phyloP scores from a whole-genome alignment of 768 basidiomycete species.

The Suillus clintonianus region DNA sequence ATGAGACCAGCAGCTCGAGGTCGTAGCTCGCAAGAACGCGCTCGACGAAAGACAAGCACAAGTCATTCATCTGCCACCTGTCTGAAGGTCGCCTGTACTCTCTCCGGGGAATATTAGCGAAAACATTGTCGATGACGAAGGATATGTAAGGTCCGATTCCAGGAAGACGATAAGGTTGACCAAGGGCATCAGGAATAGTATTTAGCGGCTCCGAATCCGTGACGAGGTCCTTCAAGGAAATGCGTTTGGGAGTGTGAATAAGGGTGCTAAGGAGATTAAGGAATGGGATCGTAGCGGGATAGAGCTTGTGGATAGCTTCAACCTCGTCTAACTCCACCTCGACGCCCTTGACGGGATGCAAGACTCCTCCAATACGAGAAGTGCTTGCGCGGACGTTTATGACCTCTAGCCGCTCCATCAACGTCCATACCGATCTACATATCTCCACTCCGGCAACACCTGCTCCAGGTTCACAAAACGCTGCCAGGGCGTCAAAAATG shows the following conservation, averaged over 20 bases:
- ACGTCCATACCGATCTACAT: slow-evolving; percentile 78
- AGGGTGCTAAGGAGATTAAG: slow-evolving; percentile 79
- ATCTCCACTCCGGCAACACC: slow-evolving; percentile 74
- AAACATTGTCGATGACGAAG: slow-evolving; percentile 92
- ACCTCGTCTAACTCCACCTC: slow-evolving; percentile 88
- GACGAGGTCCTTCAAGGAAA: slow-evolving; percentile 60
- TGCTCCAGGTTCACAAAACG: slow-evolving; percentile 83
- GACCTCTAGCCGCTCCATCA: slow-evolving; percentile 84
- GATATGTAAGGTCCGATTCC: slow-evolving; percentile 80
- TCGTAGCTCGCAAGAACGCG: slow-evolving; percentile 81
- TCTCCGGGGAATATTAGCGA: slow-evolving; percentile 71
- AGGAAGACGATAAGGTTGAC: slow-evolving; percentile 76
- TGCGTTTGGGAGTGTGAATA: slow-evolving; percentile 78
- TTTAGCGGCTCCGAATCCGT: slow-evolving; percentile 61
- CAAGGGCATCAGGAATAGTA: slow-evolving; percentile 79
- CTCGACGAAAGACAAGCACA: slow-evolving; percentile 84
- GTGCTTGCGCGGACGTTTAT: slow-evolving; percentile 65
- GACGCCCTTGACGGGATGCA: slow-evolving; percentile 72
- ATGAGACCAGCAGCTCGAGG: slow-evolving; percentile 67
- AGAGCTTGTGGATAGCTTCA: slow-evolving; percentile 74
- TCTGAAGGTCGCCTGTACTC: slow-evolving; percentile 78
- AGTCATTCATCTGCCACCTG: slow-evolving; percentile 84
- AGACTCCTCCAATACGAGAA: slow-evolving; percentile 23
- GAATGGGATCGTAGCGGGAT: slow-evolving; percentile 90
- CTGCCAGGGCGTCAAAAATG: slow-evolving; percentile 75